Conservation (phyloP, 345 rosid genomes). For the Salix caprea region DNA sequence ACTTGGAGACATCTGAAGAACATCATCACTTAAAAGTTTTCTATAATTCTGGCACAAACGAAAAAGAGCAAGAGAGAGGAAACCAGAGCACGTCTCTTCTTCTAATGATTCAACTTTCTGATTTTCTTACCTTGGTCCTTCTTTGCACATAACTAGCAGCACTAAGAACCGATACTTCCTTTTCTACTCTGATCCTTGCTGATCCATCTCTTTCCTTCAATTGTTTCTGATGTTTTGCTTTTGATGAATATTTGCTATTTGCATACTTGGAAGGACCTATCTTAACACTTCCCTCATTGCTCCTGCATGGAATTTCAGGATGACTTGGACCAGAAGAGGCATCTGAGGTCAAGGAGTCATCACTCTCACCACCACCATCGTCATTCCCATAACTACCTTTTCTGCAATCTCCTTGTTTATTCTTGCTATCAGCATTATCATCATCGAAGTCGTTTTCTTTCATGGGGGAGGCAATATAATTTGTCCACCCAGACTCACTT, state of each 20-base stretch:
- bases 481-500: conserved; percentile 67
- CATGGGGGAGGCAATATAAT: conserved; percentile 47
- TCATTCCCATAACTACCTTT: conserved; percentile 7
- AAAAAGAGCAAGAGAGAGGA: not conserved
- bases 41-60: not conserved
- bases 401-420: conserved; percentile 12
- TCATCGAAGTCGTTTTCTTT: conserved; percentile 26
- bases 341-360: conserved; percentile 73
- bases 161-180: conserved; percentile 30
- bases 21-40: not conserved
- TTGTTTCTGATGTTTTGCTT: conserved; percentile 34
- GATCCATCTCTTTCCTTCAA: conserved; percentile 27
- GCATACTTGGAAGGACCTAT: conserved; percentile 25
- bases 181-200: conserved; percentile 25
- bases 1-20: not conserved
- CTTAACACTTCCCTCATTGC: conserved; percentile 7
- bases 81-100: not conserved
- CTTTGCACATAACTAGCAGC: conserved; percentile 43
- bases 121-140: conserved; percentile 41
- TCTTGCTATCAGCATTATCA: conserved; percentile 10
- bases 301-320: conserved; percentile 25
- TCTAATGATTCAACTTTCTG: conserved; percentile 13
- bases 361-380: conserved; percentile 34
- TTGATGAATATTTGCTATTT: conserved; percentile 20
- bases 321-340: conserved; percentile 67